Conservation (phyloP, 2,329 filamentous ascomycete genomes). For the Nemania diffusa region DNA sequence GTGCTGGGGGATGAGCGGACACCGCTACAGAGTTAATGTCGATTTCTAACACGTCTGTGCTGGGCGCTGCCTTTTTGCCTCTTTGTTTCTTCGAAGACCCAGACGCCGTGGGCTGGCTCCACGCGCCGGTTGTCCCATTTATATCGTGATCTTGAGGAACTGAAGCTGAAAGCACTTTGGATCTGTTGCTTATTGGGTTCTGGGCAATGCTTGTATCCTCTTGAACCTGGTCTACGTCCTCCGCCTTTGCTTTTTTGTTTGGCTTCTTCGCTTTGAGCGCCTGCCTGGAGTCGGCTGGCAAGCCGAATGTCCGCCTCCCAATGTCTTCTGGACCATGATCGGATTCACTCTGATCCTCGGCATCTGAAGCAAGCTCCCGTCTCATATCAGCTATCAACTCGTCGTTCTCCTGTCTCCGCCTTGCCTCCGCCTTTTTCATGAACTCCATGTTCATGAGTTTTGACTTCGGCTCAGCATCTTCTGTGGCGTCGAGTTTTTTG, state of each 20-base stretch:
- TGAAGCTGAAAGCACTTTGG: constrained; percentile 41
- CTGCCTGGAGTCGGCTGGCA: constrained; percentile 49
- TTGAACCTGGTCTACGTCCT: constrained; percentile 53
- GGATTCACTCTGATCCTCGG: constrained; percentile 59
- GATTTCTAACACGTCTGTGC: constrained; percentile 45
- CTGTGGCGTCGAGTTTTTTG: constrained; percentile 57
- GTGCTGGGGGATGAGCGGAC: constrained; percentile 37
- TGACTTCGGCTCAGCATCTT: constrained; percentile 66
- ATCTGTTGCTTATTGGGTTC: constrained; percentile 38
- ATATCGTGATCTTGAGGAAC: constrained; percentile 27
- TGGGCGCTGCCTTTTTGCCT: constrained; percentile 41
- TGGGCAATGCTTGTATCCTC: constrained; percentile 52
- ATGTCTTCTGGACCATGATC: constrained; percentile 66
- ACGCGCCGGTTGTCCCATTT: constrained; percentile 46
- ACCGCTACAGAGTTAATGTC: constrained; percentile 45
- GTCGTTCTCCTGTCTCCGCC: constrained; percentile 82
- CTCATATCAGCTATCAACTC: constrained; percentile 76
- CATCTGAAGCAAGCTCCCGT: constrained; percentile 74
- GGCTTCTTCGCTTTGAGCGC: constrained; percentile 26
- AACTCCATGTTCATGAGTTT: constrained; percentile 88
- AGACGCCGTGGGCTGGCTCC: constrained; percentile 43
- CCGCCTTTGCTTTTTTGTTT: constrained; percentile 51
- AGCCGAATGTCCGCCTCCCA: constrained; percentile 78
- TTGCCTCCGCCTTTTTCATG: constrained; percentile 89
- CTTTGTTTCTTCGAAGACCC: constrained; percentile 43